Base-by-base conservation (phyloP, 495 filamentous ascomycete genomes). In the Viridothelium virens region DNA sequence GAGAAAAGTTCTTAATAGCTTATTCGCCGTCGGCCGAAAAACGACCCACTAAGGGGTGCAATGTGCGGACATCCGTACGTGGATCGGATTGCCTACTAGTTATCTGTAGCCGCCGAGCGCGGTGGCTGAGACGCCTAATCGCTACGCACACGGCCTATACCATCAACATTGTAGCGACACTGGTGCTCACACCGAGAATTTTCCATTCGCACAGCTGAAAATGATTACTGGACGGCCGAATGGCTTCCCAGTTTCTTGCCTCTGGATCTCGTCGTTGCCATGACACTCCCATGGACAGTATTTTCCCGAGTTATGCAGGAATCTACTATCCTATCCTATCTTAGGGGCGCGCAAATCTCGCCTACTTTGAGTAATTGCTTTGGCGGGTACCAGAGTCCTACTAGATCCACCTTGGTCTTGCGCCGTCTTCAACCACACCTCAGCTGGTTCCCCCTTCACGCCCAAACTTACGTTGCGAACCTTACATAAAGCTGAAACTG, bases 271-370 rank as follows among this genome's bases (percentile, higher is more conserved):
- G 16, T 4, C 48, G 16, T 6, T 7, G 7, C 25, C 25, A 18
- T 18, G 5, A 53, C 53, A 7, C 18, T 36, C 18, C 5, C 53
- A 4, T 36, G 18, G n/a, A 5, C 53, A 18, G 3, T 7, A n/a
- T 59, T 36, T 59, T 33, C 2, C 53, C 18, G 53, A 7, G 33
- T 59, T 31, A 59, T 31, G 53, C 36, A 59, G 36, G 18, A 31
- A 59, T 6, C 53, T 5, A 31, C 53, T 14, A 12, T 12, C 6
- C 39, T 6, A 31, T 59, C 36, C 18, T 36, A 59, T 36, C 18
- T 59, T 36, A 36, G 25, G 53, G 4, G 31, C 39, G 39, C 39
- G 53, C 53, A n/a, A 36, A 59, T 59, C 53, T 59, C 53, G n/a
- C 25, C 53, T 18, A 9, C n/a, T 5, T 59, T 36, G 4, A 36